A percentile compares a stretch with the other conserved stretches of the same genome.
These are phyloP conservation scores for Aristolochia californica DNA, from an alignment of 164 flowering plant species.

Conservation along the genomic window DNA sequence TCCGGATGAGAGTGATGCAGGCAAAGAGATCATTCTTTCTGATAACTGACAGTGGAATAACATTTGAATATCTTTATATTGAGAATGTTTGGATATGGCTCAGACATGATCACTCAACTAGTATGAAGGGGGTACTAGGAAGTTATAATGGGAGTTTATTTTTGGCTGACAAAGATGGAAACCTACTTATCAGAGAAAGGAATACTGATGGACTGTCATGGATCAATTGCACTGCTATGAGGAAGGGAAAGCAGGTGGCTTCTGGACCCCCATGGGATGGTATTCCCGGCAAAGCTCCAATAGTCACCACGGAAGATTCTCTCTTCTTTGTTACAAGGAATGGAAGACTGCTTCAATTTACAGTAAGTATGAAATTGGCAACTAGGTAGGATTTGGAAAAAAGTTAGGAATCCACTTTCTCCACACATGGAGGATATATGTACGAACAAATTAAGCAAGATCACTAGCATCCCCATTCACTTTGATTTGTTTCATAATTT, in stretches of 20 bases:
- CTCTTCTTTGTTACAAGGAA: slow-evolving; percentile 61
- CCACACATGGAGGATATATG: too few species aligned
- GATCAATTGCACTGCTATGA: slow-evolving; percentile 75
- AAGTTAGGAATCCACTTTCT: too few species aligned
- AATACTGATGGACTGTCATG: slow-evolving; percentile 41
- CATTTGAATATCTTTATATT: slow-evolving; percentile 49
- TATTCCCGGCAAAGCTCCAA: slow-evolving; percentile 27
- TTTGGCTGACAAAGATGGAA: slow-evolving; percentile 48
- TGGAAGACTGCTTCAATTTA: slow-evolving; percentile 65
- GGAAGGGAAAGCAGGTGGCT: slow-evolving; percentile 47
- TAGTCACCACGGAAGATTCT: slow-evolving; percentile 45
- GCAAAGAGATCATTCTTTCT: slow-evolving; percentile 58
- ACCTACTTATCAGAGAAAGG: slow-evolving; percentile 62
- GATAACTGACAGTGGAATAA: slow-evolving; percentile 40
- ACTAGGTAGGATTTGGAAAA: too few species aligned
- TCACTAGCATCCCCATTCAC: too few species aligned
- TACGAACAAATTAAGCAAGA: too few species aligned
- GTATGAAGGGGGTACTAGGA: slow-evolving; percentile 57
- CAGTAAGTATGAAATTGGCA: slow-evolving; percentile 31
- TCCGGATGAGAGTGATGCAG: slow-evolving; percentile 51
- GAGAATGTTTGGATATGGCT: slow-evolving; percentile 71
- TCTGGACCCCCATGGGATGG: slow-evolving; percentile 82
- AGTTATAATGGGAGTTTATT: slow-evolving; percentile 73
- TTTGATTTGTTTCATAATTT: too few species aligned
- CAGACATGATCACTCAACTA: slow-evolving; percentile 52